Base-by-base conservation (phyloP, 2,329 filamentous ascomycete genomes). In the Ceratocystis albifundus region DNA sequence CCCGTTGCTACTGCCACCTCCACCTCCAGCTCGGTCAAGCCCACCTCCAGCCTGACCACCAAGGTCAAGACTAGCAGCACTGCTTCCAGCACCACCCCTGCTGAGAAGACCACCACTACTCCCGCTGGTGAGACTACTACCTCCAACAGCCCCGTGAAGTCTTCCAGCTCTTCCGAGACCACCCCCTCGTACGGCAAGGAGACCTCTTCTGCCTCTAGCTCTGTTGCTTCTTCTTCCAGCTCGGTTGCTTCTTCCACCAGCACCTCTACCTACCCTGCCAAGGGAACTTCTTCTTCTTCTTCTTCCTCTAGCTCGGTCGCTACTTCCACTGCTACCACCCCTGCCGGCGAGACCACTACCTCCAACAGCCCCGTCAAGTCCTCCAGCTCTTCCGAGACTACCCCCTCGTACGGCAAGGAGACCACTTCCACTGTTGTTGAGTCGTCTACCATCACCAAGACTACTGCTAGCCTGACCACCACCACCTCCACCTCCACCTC, bases 391-490 rank as follows among this genome's bases (percentile, higher is more conserved):
- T 62, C 63, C 45, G 68, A 62, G 28, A 46, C 32, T 7, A 36
- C 55, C 32, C 45, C 64, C 25, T 48, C 61, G 4, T 59, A 36
- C 28, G 55, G 28, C 7, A 8, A 59, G 5, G 46, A 61, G 65
- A 66, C 72, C 66, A 65, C 72, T 69, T 68, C 68, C 66, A 66
- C 66, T 48, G 57, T 69, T 15, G 66, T 61, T 57, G 71, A 69
- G 44, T 73, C 72, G 59, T 72, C 74, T 46, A 71, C 72, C 28
- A 72, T 73, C 44, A 67, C 69, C 65, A 70, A 67, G 68, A 70
- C 67, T 66, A 68, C 68, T 28, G 68, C 67, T 28, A 61, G 67
- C 32, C 25, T 65, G 20, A 61, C 20, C 50, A 68, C 67, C 46
- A 63, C 64, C 30, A 36, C 44, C 48, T 64, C 45, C 30, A 62